Evolutionary conservation across 139 green algal species (phyloP), one percentile per base, ranked within the genome.

Genomic region (Yamagishiella unicocca): DNA sequence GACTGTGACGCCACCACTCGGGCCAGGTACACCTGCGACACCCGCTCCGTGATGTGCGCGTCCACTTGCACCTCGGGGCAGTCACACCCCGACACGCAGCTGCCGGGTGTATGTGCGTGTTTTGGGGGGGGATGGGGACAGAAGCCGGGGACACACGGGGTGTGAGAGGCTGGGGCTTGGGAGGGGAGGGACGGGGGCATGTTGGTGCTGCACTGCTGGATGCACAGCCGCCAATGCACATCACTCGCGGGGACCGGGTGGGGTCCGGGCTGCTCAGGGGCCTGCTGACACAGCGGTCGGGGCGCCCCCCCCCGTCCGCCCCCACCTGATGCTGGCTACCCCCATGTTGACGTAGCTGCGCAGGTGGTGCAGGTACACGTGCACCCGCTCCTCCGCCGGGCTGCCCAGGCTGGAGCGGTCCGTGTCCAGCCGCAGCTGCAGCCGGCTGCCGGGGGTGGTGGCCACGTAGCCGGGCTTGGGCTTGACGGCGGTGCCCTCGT

Each of bases 401-500:
- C 10, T 42, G 45, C 78, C 78, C 61, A 75, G 0, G 21, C 21
- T 29, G 38, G 61, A 45, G 0, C 80, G 80, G 43, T 86, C 80
- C 43, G 62, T 86, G 43, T 77, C 64, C 43, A 86, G 43, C 19
- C 31, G 19, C 2, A 86, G 22, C 31, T 53, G 43, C 80, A 86
- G 80, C 31, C 31, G n/a, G 21, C 3, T 31, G 62, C 80, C 80
- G 1, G 80, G 80, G 5, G 25, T 10, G 2, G 42, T 67, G 43
- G 80, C 40, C n/a, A 86, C 62, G 31, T 50, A 86, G 42, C 80
- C 80, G 27, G 62, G 64, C 82, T 87, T 87, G 82, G 82, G 82
- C 67, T 87, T 87, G 45, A 43, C 17, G 35, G 46, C 35, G 25
- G 33, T 87, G 67, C 82, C 82, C 61, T 86, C 80, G 43, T 77